phyloP scores from a whole-genome alignment of 2,329 filamentous ascomycete genomes.

The Aspergillus sp. region DNA sequence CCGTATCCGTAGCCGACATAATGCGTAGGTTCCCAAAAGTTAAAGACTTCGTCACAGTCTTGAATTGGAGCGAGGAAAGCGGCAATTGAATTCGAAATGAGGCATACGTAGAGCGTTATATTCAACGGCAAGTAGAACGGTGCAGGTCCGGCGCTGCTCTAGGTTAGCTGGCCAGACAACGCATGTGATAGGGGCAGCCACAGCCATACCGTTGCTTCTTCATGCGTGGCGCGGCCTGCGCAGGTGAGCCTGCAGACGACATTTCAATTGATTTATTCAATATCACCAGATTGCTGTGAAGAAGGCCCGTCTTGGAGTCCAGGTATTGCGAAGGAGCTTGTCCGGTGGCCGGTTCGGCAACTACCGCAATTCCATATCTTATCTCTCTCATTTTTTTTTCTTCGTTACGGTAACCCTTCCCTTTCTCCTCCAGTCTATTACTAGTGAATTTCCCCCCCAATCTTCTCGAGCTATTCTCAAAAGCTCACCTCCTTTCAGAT shows the following conservation, averaged over 20 bases:
- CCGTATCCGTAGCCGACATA: slow-evolving; percentile 90
- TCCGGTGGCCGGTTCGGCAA: slow-evolving; percentile 22
- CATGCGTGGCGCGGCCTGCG: slow-evolving; percentile 10
- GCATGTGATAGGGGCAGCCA: neutral
- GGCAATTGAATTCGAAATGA: slow-evolving; percentile 65
- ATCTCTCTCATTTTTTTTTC: slow-evolving; percentile 4
- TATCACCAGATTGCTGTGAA: neutral
- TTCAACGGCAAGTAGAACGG: slow-evolving; percentile 64
- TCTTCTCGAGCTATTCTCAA: neutral
- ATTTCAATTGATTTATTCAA: too few relatives aligned
- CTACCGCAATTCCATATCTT: slow-evolving; percentile 22
- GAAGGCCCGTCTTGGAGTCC: neutral
- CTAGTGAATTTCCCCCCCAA: slow-evolving; percentile 5
- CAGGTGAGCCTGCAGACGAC: neutral
- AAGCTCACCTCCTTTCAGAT: neutral
- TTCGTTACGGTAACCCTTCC: neutral
- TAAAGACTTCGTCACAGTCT: slow-evolving; percentile 98
- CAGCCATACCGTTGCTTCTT: slow-evolving; percentile 25
- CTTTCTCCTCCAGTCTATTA: neutral
- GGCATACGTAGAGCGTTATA: slow-evolving; percentile 72
- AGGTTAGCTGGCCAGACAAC: slow-evolving; percentile 12
- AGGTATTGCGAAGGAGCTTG: slow-evolving; percentile 11
- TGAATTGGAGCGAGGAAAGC: slow-evolving; percentile 85
- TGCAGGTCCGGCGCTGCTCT: slow-evolving; percentile 13
- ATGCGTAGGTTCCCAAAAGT: slow-evolving; percentile 97